Conservation (phyloP, 2,329 filamentous ascomycete genomes). For the Ophiostoma quercus region DNA sequence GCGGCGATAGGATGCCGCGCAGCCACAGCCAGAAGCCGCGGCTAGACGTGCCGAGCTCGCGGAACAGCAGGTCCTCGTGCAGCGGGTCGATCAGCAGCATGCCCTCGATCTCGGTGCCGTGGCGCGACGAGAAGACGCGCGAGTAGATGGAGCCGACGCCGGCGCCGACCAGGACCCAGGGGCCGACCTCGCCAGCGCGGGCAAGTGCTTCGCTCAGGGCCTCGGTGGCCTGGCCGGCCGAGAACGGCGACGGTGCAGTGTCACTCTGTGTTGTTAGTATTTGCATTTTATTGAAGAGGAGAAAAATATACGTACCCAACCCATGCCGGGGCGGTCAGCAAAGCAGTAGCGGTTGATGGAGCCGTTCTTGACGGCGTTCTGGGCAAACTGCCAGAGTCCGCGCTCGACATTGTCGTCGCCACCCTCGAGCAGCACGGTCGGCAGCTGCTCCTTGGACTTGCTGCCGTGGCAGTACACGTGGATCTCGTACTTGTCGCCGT, state of each 20-base stretch:
- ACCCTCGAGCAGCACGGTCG: constrained; percentile 81
- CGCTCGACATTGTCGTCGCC: constrained; percentile 75
- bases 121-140: constrained; percentile 82
- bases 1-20: constrained; percentile 76
- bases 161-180: constrained; percentile 82
- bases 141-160: constrained; percentile 85
- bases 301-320: constrained; percentile 49
- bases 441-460: constrained; percentile 52
- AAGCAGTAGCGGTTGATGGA: constrained; percentile 89
- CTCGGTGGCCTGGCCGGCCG: constrained; percentile 87
- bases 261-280: constrained; percentile 51
- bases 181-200: constrained; percentile 72
- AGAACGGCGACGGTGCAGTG: constrained; percentile 88
- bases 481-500: constrained; percentile 76
- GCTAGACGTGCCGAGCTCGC: constrained; percentile 55
- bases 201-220: constrained; percentile 81
- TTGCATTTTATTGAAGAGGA: not conserved
- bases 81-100: constrained; percentile 81
- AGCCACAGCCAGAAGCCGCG: constrained; percentile 83
- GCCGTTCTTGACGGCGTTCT: constrained; percentile 69
- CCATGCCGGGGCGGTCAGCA: constrained; percentile 85
- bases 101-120: constrained; percentile 67
- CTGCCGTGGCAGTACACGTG: constrained; percentile 85
- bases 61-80: constrained; percentile 76
- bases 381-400: constrained; percentile 73